Percentiles rank a stretch among this genome's conserved stretches.
Conservation (phyloP, 768 basidiomycete genomes). For the Leccinum sublutescens region DNA sequence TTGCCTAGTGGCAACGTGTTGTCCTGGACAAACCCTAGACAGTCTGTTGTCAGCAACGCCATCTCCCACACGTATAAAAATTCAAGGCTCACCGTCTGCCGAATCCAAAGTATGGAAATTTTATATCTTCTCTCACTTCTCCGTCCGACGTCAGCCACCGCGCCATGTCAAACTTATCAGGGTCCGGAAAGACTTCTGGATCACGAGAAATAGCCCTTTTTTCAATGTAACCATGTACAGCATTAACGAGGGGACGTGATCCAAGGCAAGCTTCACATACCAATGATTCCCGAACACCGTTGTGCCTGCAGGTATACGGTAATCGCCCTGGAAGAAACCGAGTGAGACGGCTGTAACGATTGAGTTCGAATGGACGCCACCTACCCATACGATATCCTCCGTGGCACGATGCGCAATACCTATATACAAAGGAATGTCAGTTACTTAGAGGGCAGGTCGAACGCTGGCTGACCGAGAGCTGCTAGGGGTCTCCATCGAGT, state of each 20-base stretch:
- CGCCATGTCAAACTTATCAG: conserved; percentile 34
- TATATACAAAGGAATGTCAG: not conserved
- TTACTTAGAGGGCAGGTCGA: too few relatives aligned
- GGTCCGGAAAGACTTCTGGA: conserved; percentile 36
- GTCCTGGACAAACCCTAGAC: conserved; percentile 56
- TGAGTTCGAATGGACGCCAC: not conserved
- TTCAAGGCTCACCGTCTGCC: conserved; percentile 34
- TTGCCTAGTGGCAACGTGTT: conserved; percentile 48
- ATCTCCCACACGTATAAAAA: not conserved
- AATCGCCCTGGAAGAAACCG: conserved; percentile 11
- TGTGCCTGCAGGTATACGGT: conserved; percentile 18
- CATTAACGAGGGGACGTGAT: not conserved
- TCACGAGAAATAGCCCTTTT: conserved; percentile 38
- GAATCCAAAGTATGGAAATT: conserved; percentile 50
- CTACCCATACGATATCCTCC: conserved; percentile 18
- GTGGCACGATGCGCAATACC: conserved; percentile 15
- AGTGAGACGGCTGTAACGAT: not conserved
- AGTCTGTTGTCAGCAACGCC: not conserved
- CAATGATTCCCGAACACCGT: conserved; percentile 21
- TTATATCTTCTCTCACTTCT: conserved; percentile 43
- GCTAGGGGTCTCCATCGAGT: conserved; percentile 35
- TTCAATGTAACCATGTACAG: not conserved
- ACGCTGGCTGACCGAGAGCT: conserved; percentile 16
- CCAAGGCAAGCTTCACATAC: not conserved
- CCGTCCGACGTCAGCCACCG: conserved; percentile 28